Evolutionary conservation across 805 yeast species (phyloP).

Genomic region (Candida sphagnicola): DNA sequence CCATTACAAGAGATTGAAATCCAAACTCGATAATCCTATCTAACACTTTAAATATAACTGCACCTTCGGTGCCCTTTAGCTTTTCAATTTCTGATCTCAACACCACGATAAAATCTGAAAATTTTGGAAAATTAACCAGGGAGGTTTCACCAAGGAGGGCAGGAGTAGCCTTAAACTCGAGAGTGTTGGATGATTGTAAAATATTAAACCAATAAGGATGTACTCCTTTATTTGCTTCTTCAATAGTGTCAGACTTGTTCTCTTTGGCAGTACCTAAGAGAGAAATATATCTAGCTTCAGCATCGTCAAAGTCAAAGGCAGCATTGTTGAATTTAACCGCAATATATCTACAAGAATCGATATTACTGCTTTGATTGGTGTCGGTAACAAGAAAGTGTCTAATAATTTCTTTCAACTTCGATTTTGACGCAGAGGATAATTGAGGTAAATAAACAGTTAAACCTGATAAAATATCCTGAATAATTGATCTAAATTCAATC

Average conservation of each 20-base stretch:
- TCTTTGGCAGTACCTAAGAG: constrained; percentile 55
- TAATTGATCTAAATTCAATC: constrained; percentile 57
- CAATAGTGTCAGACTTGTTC: constrained; percentile 69
- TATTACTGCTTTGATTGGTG: constrained; percentile 13
- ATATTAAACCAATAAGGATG: constrained; percentile 79
- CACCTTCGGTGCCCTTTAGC: constrained; percentile 14
- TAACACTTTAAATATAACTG: constrained; percentile 28
- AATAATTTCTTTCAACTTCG: constrained; percentile 37
- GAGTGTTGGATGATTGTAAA: constrained; percentile 40
- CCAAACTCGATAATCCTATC: constrained; percentile 47
- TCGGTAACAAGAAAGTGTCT: constrained; percentile 24
- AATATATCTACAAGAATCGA: constrained; percentile 55
- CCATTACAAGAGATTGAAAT: constrained; percentile 60
- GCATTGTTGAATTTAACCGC: constrained; percentile 63
- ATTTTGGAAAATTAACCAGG: constrained; percentile 51
- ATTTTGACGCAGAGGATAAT: constrained; percentile 36
- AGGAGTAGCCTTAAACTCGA: constrained; percentile 39
- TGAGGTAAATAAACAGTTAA: constrained; percentile 46
- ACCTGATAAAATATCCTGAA: constrained; percentile 68
- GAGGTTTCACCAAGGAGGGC: constrained; percentile 42
- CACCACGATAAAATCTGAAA: constrained; percentile 33
- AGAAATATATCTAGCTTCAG: constrained; percentile 64
- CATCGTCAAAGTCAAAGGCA: constrained; percentile 61
- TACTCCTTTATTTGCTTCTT: constrained; percentile 76
- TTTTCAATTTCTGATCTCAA: constrained; percentile 18